Evolutionary conservation across 2,329 filamentous ascomycete species (phyloP).

Genomic region (Nemania sp.): DNA sequence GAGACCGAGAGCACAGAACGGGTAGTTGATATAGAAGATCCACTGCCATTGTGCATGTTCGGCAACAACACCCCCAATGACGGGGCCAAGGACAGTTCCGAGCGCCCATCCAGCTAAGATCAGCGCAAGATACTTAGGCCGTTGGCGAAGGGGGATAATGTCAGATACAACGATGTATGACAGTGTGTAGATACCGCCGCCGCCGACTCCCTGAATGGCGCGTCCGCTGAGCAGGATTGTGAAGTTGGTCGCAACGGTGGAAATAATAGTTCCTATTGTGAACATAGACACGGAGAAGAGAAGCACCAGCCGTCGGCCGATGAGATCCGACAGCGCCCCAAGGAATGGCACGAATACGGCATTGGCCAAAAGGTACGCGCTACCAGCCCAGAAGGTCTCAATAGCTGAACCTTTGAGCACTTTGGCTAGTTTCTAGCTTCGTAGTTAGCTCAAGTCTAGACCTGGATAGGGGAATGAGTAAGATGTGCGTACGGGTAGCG

Average conservation of each 20-base stretch:
- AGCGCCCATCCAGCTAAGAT: slow-evolving; percentile 35
- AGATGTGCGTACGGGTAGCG: slow-evolving; percentile 20
- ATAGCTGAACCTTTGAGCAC: slow-evolving; percentile 26
- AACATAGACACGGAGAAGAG: slow-evolving; percentile 31
- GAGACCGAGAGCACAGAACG: slow-evolving; percentile 41
- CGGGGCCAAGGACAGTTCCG: slow-evolving; percentile 37
- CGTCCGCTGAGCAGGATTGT: slow-evolving; percentile 30
- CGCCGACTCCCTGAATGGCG: slow-evolving; percentile 38
- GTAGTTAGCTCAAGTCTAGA: slow-evolving; percentile 1
- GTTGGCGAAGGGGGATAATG: slow-evolving; percentile 39
- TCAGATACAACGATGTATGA: slow-evolving; percentile 36
- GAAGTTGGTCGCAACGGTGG: slow-evolving; percentile 27
- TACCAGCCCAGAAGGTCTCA: slow-evolving; percentile 38
- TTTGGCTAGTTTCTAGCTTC: slow-evolving; percentile 24
- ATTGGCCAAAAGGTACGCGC: slow-evolving; percentile 32
- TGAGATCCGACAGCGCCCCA: slow-evolving; percentile 25
- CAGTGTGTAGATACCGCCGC: slow-evolving; percentile 36
- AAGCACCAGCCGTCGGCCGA: slow-evolving; percentile 29
- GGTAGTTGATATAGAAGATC: slow-evolving; percentile 43
- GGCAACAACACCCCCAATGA: slow-evolving; percentile 32
- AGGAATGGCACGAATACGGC: slow-evolving; percentile 31
- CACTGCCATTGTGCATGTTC: slow-evolving; percentile 34
- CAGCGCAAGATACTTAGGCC: slow-evolving; percentile 36
- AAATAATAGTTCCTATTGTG: slow-evolving; percentile 39
- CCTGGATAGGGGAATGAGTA: background rate